Evolutionary conservation across 2,329 filamentous ascomycete genomes (phyloP), one percentile per base, ranked within the genome.

Genomic region (Diaporthe longicolla): DNA sequence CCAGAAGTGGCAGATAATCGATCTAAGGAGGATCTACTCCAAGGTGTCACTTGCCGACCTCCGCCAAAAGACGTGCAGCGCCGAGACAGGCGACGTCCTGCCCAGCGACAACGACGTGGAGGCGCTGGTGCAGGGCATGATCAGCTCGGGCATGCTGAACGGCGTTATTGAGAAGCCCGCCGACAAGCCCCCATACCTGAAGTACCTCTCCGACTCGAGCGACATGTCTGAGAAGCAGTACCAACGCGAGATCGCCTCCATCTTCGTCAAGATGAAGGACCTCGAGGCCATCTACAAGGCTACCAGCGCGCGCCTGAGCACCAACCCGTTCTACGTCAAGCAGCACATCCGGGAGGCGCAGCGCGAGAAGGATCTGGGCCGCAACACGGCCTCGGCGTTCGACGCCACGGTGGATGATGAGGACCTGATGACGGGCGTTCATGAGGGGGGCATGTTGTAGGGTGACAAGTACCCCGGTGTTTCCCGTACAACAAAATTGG

Each of bases 1-100:
- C 80, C 91, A 93, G 77, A 91, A 92, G 78, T 95, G 93, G 85
- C 92, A 93, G 74, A 90, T 98, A 73, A 86, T 93, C 45, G 91
- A 91, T 74, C 87, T 98, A 35, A 91, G 92, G 58, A 89, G 90
- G 70, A 91, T 94, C 4, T 98, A 96, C 80, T 85, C 84, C 70
- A 89, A 89, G 76, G 84, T 92, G 45, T 87, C 88, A 21, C 84
- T 92, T 43, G 78, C 86, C 24, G 87, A 90, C 78, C 81, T 92
- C 26, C 85, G 87, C 55, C 77, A 82, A 32, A 81, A 83, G 55
- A 92, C 90, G 0, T 84, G 85, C 68, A 90, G 86, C 76, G 90
- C 87, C 48, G 86, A 88, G 79, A 91, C 88, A 1, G 89, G 87
- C 21, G 78, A 79, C 43, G 77, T 79, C 11, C 81, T 90, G 17